Evolutionary conservation across 2,329 filamentous ascomycete species (phyloP), one percentile per base, ranked within the genome.

Genomic region (Alternaria consortialis): DNA sequence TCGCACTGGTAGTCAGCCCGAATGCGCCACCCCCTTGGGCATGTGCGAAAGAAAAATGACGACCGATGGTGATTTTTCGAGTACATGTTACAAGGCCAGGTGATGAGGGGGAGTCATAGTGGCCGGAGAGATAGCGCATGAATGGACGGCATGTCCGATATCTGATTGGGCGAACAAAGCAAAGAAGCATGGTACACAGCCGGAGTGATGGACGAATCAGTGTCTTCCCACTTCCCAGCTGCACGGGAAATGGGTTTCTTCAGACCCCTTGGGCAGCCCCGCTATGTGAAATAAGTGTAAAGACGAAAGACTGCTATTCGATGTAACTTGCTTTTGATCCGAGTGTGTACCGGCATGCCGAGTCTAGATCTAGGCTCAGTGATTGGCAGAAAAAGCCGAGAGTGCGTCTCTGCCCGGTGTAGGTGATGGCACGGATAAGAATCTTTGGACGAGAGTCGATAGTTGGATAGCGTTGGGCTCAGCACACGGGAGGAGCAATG

Each of bases 321-420:
- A 42, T 32, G 20, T 8, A 53, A 54, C 56, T 64, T 64, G 56
- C 61, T 64, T 63, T 68, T 67, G 60, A 23, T 52, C 53, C 36
- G 46, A 54, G 55, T 55, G 31, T 61, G 55, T 25, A 46, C 62
- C 67, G 69, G 67, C 64, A 68, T 65, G 48, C 65, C 68, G 68
- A 69, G 23, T 15, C 32, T 12, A 15, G 37, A 17, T 9, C 8
- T 5, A 29, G 42, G 12, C 29, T 52, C 20, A 34, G 56, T 63
- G 64, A 71, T 66, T 70, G 67, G 69, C 42, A 39, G 44, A 23
- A 11, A 48, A 48, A 40, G 46, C 53, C 53, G 58, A 57, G 43
- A 46, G 27, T 57, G 60, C 60, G 62, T 56, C 43, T 61, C 58
- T 65, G 66, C 55, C 64, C 63, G 62, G 52, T 63, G 65, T 65